A percentile compares a stretch with the other conserved stretches of the same genome.
Evolutionary conservation across 768 basidiomycete genomes (phyloP).

Genomic region (Tephrocybe sp.): DNA sequence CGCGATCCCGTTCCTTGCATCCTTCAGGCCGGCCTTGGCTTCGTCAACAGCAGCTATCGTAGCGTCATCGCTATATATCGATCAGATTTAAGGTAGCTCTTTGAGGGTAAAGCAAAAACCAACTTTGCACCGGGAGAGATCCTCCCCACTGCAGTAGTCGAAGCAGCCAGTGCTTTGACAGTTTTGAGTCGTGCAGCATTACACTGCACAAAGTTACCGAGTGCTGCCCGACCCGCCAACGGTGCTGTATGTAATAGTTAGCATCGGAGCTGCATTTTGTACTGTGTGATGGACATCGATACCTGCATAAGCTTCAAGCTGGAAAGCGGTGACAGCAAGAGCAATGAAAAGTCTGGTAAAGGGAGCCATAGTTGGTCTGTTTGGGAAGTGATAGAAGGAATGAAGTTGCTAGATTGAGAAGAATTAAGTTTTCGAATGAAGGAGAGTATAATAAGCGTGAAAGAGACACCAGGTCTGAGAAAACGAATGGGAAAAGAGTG

Average conservation of each 20-base stretch:
- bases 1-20: constrained; percentile 18
- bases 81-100: neutral
- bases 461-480: constrained; percentile 7
- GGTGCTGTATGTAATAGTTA: neutral
- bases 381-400: neutral
- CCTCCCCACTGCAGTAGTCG: constrained; percentile 20
- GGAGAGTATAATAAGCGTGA: neutral
- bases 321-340: neutral
- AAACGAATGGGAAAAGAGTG: neutral
- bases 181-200: constrained; percentile 24
- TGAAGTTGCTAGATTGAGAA: neutral
- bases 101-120: neutral
- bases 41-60: constrained; percentile 12
- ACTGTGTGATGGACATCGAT: neutral
- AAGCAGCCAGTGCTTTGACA: constrained; percentile 20
- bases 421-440: neutral
- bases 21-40: constrained; percentile 17
- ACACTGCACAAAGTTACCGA: constrained; percentile 14
- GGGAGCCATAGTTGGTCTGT: neutral
- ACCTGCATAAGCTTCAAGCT: constrained; percentile 3
- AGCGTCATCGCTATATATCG: constrained; percentile 12
- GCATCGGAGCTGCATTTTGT: neutral
- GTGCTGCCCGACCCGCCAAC: neutral
- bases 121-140: constrained; percentile 8
- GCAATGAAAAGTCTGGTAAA: constrained; percentile 1